Conservation (phyloP, 306 rosid species). For the Quercus aquifolioides region DNA sequence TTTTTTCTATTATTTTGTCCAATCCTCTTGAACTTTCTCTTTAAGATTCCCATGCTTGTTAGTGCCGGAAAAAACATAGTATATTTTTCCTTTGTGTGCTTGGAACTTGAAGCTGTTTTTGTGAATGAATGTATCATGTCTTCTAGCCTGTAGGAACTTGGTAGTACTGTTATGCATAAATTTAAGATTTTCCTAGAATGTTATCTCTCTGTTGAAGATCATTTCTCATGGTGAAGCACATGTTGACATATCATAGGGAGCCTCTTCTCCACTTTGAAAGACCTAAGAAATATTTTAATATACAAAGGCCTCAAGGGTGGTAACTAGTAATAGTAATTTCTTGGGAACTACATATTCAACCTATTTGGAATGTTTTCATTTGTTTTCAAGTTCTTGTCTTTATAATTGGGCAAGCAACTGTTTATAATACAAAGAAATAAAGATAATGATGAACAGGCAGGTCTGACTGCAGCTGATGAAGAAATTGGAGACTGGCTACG, state of each 20-base stretch:
- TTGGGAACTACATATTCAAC: neutral
- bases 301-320: neutral
- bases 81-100: neutral
- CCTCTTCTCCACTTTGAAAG: neutral
- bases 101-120: neutral
- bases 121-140: neutral
- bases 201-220: neutral
- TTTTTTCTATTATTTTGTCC: slow-evolving; percentile 8
- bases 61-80: neutral
- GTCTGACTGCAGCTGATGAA: slow-evolving; percentile 89
- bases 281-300: neutral
- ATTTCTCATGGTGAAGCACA: neutral
- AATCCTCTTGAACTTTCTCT: neutral
- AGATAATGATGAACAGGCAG: slow-evolving; percentile 62
- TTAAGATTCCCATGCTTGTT: neutral
- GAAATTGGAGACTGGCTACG: slow-evolving; percentile 91
- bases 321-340: too few relatives aligned
- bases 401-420: neutral
- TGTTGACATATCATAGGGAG: neutral
- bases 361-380: neutral
- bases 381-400: neutral
- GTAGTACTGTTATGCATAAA: neutral
- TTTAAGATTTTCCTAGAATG: neutral
- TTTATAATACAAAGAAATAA: slow-evolving; percentile 19
- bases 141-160: neutral